Evolutionary conservation across 1,284 basidiomycete species (phyloP).

Genomic region (Stygiomarasmius scandens): DNA sequence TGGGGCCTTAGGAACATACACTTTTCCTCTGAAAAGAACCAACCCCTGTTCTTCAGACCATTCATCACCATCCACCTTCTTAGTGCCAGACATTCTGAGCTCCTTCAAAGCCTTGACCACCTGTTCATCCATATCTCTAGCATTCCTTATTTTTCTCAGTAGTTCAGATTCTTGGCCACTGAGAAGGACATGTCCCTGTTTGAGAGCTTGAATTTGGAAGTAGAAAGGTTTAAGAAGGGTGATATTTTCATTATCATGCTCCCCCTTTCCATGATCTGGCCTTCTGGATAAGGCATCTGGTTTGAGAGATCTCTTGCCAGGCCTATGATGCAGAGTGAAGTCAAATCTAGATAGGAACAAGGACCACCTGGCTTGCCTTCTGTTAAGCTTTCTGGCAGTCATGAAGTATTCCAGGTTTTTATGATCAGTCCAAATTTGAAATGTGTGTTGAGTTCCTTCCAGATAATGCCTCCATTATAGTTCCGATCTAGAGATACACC

Average conservation of each 20-base stretch:
- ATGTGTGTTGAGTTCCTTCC: too few relatives aligned
- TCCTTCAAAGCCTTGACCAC: constrained; percentile 15
- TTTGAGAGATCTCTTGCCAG: constrained; percentile 34
- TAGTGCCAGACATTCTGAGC: constrained; percentile 2
- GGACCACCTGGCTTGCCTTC: constrained; percentile 4
- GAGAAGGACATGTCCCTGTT: neutral
- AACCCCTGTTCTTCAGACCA: constrained; percentile 16
- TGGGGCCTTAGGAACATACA: constrained; percentile 25
- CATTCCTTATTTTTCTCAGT: too few relatives aligned
- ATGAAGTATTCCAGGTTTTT: constrained; percentile 31
- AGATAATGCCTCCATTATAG: too few relatives aligned
- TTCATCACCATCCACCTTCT: constrained; percentile 1
- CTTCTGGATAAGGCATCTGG: constrained; percentile 43
- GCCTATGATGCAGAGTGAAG: constrained; percentile 39
- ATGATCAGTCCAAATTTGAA: constrained; percentile 27
- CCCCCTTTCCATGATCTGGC: constrained; percentile 14
- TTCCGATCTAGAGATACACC: too few relatives aligned
- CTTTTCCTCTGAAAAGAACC: constrained; percentile 11
- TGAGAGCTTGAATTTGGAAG: constrained; percentile 18
- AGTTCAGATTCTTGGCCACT: too few relatives aligned
- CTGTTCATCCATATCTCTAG: constrained; percentile 10
- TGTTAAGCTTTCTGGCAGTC: constrained; percentile 12
- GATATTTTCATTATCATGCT: constrained; percentile 31
- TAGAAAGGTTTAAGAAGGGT: constrained; percentile 29
- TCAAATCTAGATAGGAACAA: constrained; percentile 29